Evolutionary conservation across 2,329 filamentous ascomycete species (phyloP).

Genomic region (Aschersonia sp.): DNA sequence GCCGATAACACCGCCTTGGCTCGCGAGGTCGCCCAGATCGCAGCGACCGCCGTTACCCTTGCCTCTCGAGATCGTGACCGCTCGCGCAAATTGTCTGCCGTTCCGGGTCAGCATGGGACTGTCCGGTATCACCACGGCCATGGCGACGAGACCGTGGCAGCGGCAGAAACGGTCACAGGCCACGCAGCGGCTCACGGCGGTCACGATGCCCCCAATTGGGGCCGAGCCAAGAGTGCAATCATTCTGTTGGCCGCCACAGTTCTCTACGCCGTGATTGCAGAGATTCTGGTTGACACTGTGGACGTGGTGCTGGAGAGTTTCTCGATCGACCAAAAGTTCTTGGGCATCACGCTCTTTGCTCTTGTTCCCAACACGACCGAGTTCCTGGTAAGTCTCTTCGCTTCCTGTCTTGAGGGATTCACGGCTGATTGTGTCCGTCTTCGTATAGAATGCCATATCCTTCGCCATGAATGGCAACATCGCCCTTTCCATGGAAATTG

Average conservation of each 20-base stretch:
- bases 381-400: constrained; percentile 54
- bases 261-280: constrained; percentile 90
- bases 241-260: constrained; percentile 81
- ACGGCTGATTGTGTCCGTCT: constrained; percentile 1
- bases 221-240: constrained; percentile 74
- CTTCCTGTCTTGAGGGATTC: not conserved
- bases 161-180: constrained; percentile 18
- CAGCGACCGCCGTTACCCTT: constrained; percentile 77
- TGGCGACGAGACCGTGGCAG: constrained; percentile 15
- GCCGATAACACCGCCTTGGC: too few species aligned
- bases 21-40: constrained; percentile 83
- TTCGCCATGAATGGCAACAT: constrained; percentile 99
- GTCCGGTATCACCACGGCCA: constrained; percentile 16
- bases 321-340: constrained; percentile 89
- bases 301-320: constrained; percentile 88
- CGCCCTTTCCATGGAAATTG: constrained; percentile 96
- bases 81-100: constrained; percentile 21
- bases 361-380: constrained; percentile 97
- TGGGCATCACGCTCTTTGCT: constrained; percentile 92
- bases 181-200: constrained; percentile 42
- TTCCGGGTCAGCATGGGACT: constrained; percentile 11
- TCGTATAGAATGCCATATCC: constrained; percentile 74
- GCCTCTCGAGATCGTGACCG: constrained; percentile 57
- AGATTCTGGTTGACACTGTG: constrained; percentile 92
- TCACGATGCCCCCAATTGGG: constrained; percentile 98